Evolutionary conservation across 2,329 filamentous ascomycete species (phyloP).

Genomic region (Aspergillus sp.): DNA sequence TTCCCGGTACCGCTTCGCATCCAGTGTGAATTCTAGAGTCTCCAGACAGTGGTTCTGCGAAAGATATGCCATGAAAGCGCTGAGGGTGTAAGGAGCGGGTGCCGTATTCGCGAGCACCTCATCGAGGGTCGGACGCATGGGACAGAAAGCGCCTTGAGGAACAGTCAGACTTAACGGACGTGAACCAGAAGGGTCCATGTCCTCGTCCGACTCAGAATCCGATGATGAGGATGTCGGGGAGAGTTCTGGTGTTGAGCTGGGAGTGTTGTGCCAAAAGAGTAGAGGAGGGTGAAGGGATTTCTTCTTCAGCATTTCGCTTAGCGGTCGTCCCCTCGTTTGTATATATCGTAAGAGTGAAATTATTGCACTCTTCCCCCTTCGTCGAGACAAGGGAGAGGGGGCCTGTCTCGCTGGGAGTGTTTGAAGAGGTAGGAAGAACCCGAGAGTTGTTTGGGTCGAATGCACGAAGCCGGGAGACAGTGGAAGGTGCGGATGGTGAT

Average conservation of each 20-base stretch:
- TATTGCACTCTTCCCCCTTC: slow-evolving; percentile 15
- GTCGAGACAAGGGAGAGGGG: slow-evolving; percentile 10
- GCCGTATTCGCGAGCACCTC: slow-evolving; percentile 88
- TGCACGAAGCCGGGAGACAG: slow-evolving; percentile 17
- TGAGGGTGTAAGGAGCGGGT: slow-evolving; percentile 83
- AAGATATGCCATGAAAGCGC: slow-evolving; percentile 92
- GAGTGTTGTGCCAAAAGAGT: slow-evolving; percentile 40
- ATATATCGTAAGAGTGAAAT: slow-evolving; percentile 12
- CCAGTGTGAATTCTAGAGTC: slow-evolving; percentile 94
- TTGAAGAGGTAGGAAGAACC: not conserved
- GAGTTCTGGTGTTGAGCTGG: slow-evolving; percentile 46
- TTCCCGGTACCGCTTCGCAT: slow-evolving; percentile 79
- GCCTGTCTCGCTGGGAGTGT: not conserved
- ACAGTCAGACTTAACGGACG: slow-evolving; percentile 46
- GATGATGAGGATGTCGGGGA: slow-evolving; percentile 43
- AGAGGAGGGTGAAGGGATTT: slow-evolving; percentile 35
- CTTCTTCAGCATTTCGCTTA: slow-evolving; percentile 42
- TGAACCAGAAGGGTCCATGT: slow-evolving; percentile 42
- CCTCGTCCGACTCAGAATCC: slow-evolving; percentile 46
- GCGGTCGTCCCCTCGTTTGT: slow-evolving; percentile 23
- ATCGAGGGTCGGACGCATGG: slow-evolving; percentile 69
- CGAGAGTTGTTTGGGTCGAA: not conserved
- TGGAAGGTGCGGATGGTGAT: not conserved
- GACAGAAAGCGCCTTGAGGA: slow-evolving; percentile 38
- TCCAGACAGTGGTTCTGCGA: slow-evolving; percentile 97